These are phyloP conservation scores for Cytospora piceicola DNA, from an alignment of 2,329 filamentous ascomycete genomes.

Conservation along the genomic window DNA sequence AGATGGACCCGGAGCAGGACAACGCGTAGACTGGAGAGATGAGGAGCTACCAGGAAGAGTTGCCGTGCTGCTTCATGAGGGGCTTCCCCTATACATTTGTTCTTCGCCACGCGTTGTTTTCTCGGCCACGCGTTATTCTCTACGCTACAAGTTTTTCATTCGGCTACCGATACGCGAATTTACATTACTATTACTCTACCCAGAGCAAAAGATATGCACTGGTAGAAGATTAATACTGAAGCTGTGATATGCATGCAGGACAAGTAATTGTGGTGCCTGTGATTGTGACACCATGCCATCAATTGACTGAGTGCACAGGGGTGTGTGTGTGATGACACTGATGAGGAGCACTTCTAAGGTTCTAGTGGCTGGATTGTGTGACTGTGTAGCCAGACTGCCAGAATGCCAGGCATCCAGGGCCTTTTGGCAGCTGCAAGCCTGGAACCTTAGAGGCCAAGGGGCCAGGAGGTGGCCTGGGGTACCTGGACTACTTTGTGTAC, in stretches of 20 bases:
- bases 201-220: not conserved
- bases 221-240: not conserved
- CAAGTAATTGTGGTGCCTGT: not conserved
- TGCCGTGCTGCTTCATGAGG: too few species aligned
- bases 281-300: not conserved
- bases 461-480: not conserved
- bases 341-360: not conserved
- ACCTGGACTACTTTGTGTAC: not conserved
- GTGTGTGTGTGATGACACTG: not conserved
- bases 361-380: not conserved
- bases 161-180: too few species aligned
- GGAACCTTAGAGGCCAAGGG: not conserved
- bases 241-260: not conserved
- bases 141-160: too few species aligned
- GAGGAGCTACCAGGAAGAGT: too few species aligned
- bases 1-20: too few species aligned
- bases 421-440: conserved; percentile 2
- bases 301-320: too few species aligned
- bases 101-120: too few species aligned
- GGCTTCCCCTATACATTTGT: too few species aligned
- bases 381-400: too few species aligned
- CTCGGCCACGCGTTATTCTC: too few species aligned
- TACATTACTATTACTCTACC: not conserved
- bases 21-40: too few species aligned
- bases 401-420: not conserved